Evolutionary conservation across 2,329 filamentous ascomycete genomes (phyloP).

Genomic region (Paecilomyces dactylethromorphus): DNA sequence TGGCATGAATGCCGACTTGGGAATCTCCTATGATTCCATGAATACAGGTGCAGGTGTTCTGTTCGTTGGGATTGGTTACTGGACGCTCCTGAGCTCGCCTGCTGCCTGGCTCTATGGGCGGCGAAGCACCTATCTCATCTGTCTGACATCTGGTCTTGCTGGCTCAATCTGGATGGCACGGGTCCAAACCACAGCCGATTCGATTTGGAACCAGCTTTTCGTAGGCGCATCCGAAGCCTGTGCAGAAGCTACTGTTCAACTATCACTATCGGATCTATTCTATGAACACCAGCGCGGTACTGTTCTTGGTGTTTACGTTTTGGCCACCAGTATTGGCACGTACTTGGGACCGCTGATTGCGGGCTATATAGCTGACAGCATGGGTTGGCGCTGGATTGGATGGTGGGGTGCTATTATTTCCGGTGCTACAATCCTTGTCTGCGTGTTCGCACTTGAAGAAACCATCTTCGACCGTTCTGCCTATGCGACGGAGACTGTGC

Average conservation of each 20-base stretch:
- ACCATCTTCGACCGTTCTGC: slow-evolving; percentile 27
- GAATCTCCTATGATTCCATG: slow-evolving; percentile 46
- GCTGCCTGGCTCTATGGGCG: slow-evolving; percentile 51
- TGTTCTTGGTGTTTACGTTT: slow-evolving; percentile 49
- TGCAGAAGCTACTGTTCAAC: slow-evolving; percentile 51
- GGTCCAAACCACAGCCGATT: slow-evolving; percentile 37
- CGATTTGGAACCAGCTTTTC: slow-evolving; percentile 52
- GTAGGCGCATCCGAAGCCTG: slow-evolving; percentile 52
- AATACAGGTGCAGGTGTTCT: slow-evolving; percentile 53
- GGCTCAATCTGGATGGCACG: slow-evolving; percentile 51
- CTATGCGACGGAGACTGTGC: background rate
- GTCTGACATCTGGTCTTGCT: slow-evolving; percentile 42
- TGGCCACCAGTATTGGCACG: slow-evolving; percentile 51
- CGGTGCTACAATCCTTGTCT: slow-evolving; percentile 40
- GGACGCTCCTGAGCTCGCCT: slow-evolving; percentile 48
- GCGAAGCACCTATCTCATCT: slow-evolving; percentile 49
- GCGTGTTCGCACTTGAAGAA: slow-evolving; percentile 49
- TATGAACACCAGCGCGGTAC: slow-evolving; percentile 52
- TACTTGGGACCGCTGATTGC: slow-evolving; percentile 50
- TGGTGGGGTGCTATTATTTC: slow-evolving; percentile 47
- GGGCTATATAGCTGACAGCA: slow-evolving; percentile 43
- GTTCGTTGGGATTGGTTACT: slow-evolving; percentile 52
- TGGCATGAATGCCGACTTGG: slow-evolving; percentile 45
- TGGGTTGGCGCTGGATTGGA: slow-evolving; percentile 52
- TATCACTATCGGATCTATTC: slow-evolving; percentile 53